Percentiles rank a stretch among this genome's conserved stretches.
phyloP scores from a whole-genome alignment of 768 basidiomycete species.

The Mycena rosella region DNA sequence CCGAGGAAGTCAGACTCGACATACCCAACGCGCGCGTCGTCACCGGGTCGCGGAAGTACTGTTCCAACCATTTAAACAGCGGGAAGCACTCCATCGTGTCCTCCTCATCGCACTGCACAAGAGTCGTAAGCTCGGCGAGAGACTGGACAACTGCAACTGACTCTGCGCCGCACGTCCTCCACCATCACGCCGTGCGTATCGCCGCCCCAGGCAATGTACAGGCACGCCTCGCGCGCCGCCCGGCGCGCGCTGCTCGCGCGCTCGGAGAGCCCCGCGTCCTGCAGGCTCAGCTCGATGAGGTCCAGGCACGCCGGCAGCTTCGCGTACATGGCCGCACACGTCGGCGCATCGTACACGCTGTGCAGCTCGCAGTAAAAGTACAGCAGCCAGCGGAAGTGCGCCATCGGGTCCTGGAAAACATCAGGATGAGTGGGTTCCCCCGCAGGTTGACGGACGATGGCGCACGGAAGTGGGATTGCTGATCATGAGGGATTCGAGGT shows the following conservation, averaged over 20 bases:
- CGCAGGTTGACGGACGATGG: neutral
- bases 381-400: slow-evolving; percentile 43
- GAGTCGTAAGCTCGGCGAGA: neutral
- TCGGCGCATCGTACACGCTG: slow-evolving; percentile 41
- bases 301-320: slow-evolving; percentile 41
- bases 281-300: slow-evolving; percentile 20
- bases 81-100: slow-evolving; percentile 9
- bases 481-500: slow-evolving; percentile 46
- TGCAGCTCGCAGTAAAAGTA: slow-evolving; percentile 41
- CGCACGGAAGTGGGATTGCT: slow-evolving; percentile 37
- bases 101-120: slow-evolving; percentile 6
- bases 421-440: neutral
- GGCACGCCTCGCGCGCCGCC: slow-evolving; percentile 23
- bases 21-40: neutral
- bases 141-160: neutral
- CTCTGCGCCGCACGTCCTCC: slow-evolving; percentile 20
- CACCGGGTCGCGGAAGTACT: slow-evolving; percentile 7
- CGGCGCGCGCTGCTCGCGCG: slow-evolving; percentile 15
- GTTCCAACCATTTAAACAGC: slow-evolving; percentile 18
- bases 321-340: slow-evolving; percentile 38
- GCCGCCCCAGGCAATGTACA: slow-evolving; percentile 21
- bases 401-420: slow-evolving; percentile 38
- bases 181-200: slow-evolving; percentile 32
- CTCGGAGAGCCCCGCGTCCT: slow-evolving; percentile 19
- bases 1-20: no score